Evolutionary conservation across 345 rosid species (phyloP).

Genomic region (Aquilaria yunnanensis): DNA sequence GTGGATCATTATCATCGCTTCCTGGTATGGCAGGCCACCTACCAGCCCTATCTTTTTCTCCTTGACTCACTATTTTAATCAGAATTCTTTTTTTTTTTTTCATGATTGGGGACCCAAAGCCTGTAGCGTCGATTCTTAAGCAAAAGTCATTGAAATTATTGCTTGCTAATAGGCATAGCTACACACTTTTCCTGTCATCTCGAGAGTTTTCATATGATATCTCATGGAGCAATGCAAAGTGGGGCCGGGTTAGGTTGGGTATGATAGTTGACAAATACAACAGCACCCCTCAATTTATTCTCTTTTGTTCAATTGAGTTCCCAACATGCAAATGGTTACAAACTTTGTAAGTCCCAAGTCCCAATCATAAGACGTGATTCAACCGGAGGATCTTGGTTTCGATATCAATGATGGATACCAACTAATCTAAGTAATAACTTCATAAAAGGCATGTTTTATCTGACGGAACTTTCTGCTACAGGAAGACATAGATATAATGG

Average conservation of each 20-base stretch:
- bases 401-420: constrained; percentile 14
- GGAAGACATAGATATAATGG: constrained; percentile 66
- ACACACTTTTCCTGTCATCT: not conserved
- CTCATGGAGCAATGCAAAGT: not conserved
- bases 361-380: too few relatives aligned
- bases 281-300: not conserved
- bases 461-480: constrained; percentile 17
- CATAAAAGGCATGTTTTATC: constrained; percentile 9
- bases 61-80: not conserved
- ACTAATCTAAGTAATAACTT: constrained; percentile 8
- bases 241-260: not conserved
- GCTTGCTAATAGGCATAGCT: too few relatives aligned
- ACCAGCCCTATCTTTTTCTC: not conserved
- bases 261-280: not conserved
- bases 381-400: not conserved
- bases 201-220: not conserved
- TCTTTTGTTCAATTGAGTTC: not conserved
- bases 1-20: constrained; percentile 70
- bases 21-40: constrained; percentile 23
- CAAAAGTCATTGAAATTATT: too few relatives aligned
- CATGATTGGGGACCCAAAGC: not conserved
- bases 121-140: too few relatives aligned
- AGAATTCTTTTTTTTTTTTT: too few relatives aligned
- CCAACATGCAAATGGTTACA: not conserved
- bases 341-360: too few relatives aligned